phyloP scores from a whole-genome alignment of 805 yeast species.

The Kazachstania africana region DNA sequence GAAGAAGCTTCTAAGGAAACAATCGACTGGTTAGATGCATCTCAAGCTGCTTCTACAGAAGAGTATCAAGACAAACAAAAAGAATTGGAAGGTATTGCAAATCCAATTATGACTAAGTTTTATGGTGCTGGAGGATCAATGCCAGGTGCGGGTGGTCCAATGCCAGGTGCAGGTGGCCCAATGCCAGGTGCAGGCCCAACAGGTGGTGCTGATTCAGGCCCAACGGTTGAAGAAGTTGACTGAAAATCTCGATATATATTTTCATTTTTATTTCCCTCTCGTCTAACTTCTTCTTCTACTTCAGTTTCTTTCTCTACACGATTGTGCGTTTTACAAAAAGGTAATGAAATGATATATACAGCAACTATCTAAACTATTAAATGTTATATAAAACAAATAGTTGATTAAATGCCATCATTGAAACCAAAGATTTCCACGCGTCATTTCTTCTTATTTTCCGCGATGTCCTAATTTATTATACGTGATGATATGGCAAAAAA shows the following conservation, averaged over 20 bases:
- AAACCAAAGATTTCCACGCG: too few species aligned
- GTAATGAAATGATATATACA: too few species aligned
- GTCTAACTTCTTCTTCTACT: too few species aligned
- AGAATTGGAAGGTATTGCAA: conserved; percentile 89
- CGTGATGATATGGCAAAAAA: too few species aligned
- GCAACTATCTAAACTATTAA: too few species aligned
- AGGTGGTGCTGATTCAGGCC: conserved; percentile 32
- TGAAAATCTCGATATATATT: conserved; percentile 16
- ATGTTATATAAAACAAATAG: too few species aligned
- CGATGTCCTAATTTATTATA: too few species aligned
- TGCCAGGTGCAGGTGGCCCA: conserved; percentile 30
- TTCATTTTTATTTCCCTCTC: background rate
- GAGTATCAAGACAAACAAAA: conserved; percentile 89
- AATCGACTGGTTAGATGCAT: conserved; percentile 83
- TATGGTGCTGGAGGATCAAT: conserved; percentile 81
- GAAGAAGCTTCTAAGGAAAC: conserved; percentile 76
- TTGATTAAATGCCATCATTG: too few species aligned
- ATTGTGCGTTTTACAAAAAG: too few species aligned
- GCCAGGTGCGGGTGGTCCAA: conserved; percentile 46
- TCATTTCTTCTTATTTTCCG: too few species aligned
- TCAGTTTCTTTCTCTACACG: too few species aligned
- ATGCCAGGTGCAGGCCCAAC: conserved; percentile 31
- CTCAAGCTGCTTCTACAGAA: conserved; percentile 86
- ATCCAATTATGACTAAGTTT: conserved; percentile 95
- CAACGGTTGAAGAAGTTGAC: conserved; percentile 77